phyloP scores from a whole-genome alignment of 2,329 filamentous ascomycete species.

The Knufia petricola region DNA sequence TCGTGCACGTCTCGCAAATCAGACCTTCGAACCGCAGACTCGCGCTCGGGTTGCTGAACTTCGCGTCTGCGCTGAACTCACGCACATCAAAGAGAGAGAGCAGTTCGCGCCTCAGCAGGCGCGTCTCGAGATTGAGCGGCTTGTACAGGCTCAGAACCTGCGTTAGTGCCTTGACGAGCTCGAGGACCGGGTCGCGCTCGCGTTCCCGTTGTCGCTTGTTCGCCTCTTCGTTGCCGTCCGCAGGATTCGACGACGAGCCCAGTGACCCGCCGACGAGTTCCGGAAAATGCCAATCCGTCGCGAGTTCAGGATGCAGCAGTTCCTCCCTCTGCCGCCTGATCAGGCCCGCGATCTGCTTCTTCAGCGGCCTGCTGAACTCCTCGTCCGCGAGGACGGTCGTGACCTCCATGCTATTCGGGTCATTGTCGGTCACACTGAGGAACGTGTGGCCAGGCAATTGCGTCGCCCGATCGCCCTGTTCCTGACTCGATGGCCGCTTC shows the following conservation, averaged over 20 bases:
- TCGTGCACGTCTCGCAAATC: constrained; percentile 82
- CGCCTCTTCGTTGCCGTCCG: constrained; percentile 1
- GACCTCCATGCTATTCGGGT: constrained; percentile 50
- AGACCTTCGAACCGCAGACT: constrained; percentile 64
- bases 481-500: constrained; percentile 56
- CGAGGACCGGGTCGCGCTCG: constrained; percentile 72
- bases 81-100: constrained; percentile 85
- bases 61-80: constrained; percentile 82
- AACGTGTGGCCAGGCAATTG: constrained; percentile 46
- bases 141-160: constrained; percentile 83
- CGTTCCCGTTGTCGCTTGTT: constrained; percentile 41
- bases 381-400: constrained; percentile 60
- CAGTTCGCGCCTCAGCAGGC: constrained; percentile 79
- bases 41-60: constrained; percentile 76
- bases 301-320: constrained; percentile 78
- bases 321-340: constrained; percentile 80
- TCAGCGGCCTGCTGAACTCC: constrained; percentile 76
- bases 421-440: constrained; percentile 43
- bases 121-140: constrained; percentile 56
- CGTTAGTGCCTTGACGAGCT: constrained; percentile 87
- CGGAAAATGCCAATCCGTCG: constrained; percentile 79
- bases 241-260: neutral
- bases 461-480: constrained; percentile 49
- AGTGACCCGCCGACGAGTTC: constrained; percentile 41
- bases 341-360: constrained; percentile 76